Evolutionary conservation across 177 flowering plant genomes (phyloP).

Genomic region (Vitis hybrid): DNA sequence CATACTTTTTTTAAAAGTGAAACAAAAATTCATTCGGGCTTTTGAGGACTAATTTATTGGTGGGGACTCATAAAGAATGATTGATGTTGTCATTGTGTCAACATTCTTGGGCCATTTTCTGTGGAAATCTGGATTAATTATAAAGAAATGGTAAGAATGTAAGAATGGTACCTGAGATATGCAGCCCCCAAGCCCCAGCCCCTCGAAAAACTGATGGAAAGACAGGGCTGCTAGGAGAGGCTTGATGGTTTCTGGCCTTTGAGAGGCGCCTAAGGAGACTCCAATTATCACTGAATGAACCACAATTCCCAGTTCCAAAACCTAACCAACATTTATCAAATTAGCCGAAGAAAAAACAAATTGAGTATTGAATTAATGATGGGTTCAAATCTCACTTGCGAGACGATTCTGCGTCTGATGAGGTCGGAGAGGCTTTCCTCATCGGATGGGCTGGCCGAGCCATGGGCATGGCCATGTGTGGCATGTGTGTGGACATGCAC

Average conservation of each 20-base stretch:
- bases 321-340: conserved; percentile 24
- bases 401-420: conserved; percentile 37
- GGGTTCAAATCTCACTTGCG: conserved; percentile 35
- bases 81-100: conserved; percentile 24
- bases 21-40: not conserved
- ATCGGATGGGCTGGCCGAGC: conserved; percentile 18
- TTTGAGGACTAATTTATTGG: too few relatives aligned
- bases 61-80: too few relatives aligned
- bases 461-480: conserved; percentile 58
- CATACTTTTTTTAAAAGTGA: not conserved
- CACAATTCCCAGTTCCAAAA: conserved; percentile 72
- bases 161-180: conserved; percentile 56
- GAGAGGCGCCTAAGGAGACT: conserved; percentile 57
- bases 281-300: conserved; percentile 79
- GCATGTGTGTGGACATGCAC: conserved; percentile 45
- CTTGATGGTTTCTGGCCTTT: conserved; percentile 43
- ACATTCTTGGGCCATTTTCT: conserved; percentile 1
- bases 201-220: conserved; percentile 78
- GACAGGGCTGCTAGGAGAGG: conserved; percentile 62
- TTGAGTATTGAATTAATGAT: too few relatives aligned
- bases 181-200: conserved; percentile 76
- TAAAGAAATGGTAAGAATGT: too few relatives aligned
- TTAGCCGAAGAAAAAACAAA: not conserved
- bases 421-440: conserved; percentile 12
- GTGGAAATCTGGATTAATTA: too few relatives aligned